phyloP scores from a whole-genome alignment of 148 eudicot genomes.

The Vaccinium vitisidaea region DNA sequence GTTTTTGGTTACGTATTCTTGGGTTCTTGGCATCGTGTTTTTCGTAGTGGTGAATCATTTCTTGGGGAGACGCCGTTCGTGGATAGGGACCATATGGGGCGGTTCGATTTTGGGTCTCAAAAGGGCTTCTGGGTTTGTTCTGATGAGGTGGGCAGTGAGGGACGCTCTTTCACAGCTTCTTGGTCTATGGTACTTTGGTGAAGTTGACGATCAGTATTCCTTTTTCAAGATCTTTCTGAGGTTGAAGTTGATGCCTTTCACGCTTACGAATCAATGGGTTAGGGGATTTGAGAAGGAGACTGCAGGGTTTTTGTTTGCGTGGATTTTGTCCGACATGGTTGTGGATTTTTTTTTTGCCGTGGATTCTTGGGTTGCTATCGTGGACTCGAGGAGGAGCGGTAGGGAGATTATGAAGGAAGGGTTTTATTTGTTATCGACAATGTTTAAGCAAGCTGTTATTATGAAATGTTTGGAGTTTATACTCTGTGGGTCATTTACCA shows the following conservation, averaged over 20 bases:
- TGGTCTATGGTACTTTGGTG: constrained; percentile 81
- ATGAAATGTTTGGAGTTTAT: constrained; percentile 76
- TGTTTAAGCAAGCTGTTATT: constrained; percentile 65
- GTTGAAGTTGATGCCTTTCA: constrained; percentile 89
- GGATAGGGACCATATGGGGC: constrained; percentile 45
- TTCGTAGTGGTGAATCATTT: constrained; percentile 59
- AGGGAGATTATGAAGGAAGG: constrained; percentile 88
- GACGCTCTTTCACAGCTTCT: constrained; percentile 82
- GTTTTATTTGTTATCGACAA: constrained; percentile 53
- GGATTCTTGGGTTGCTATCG: constrained; percentile 84
- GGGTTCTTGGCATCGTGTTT: constrained; percentile 73
- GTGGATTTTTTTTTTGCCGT: constrained; percentile 72
- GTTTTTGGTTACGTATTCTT: constrained; percentile 75
- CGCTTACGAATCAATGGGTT: constrained; percentile 59
- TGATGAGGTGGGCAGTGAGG: constrained; percentile 92
- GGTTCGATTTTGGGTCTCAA: constrained; percentile 72
- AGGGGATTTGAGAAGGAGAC: constrained; percentile 68
- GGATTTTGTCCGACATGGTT: constrained; percentile 65
- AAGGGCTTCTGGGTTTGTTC: constrained; percentile 70
- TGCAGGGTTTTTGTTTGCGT: constrained; percentile 63
- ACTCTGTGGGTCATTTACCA: constrained; percentile 60
- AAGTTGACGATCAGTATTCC: constrained; percentile 77
- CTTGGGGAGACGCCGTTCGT: constrained; percentile 47
- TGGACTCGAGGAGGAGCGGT: constrained; percentile 67
- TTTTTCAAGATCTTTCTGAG: constrained; percentile 84